Percentiles rank a stretch among this genome's conserved stretches.
phyloP scores from a whole-genome alignment of 495 filamentous ascomycete genomes.

The Talaromyces nanjingensis region DNA sequence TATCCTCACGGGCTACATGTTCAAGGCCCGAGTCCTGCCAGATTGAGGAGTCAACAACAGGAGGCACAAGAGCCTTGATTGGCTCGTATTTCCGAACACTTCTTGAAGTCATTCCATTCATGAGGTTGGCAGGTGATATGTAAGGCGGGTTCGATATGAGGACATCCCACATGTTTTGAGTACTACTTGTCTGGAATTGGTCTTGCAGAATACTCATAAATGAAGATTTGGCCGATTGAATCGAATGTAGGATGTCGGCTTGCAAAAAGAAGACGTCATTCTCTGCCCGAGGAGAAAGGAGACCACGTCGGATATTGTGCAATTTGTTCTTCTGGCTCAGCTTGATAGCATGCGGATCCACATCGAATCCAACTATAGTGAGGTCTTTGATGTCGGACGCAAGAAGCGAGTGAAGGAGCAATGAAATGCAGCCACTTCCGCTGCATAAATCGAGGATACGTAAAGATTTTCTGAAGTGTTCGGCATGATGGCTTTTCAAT shows the following conservation, averaged over 20 bases:
- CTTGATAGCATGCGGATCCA: conserved; percentile 43
- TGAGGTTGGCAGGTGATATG: conserved; percentile 57
- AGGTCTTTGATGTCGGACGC: conserved; percentile 18
- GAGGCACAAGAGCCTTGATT: conserved; percentile 66
- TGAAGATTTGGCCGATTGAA: conserved; percentile 8
- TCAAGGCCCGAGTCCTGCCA: neutral
- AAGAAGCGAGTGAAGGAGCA: conserved; percentile 60
- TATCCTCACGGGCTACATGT: conserved; percentile 22
- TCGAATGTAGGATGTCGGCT: conserved; percentile 47
- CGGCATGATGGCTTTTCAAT: conserved; percentile 8
- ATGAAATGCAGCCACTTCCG: conserved; percentile 83
- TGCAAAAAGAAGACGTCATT: conserved; percentile 41
- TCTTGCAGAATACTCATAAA: conserved; percentile 13
- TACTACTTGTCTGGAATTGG: neutral
- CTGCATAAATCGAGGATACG: conserved; percentile 80
- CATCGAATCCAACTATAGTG: conserved; percentile 34
- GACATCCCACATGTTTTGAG: conserved; percentile 47
- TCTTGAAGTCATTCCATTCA: conserved; percentile 48
- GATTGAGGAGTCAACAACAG: conserved; percentile 9
- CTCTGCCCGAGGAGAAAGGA: conserved; percentile 21
- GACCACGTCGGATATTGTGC: conserved; percentile 37
- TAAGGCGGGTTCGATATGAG: conserved; percentile 89
- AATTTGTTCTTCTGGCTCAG: conserved; percentile 56
- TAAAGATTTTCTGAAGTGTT: conserved; percentile 22
- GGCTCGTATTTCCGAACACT: conserved; percentile 81